Evolutionary conservation across 2,329 filamentous ascomycete genomes (phyloP).

Genomic region (Venturia oleaginea): DNA sequence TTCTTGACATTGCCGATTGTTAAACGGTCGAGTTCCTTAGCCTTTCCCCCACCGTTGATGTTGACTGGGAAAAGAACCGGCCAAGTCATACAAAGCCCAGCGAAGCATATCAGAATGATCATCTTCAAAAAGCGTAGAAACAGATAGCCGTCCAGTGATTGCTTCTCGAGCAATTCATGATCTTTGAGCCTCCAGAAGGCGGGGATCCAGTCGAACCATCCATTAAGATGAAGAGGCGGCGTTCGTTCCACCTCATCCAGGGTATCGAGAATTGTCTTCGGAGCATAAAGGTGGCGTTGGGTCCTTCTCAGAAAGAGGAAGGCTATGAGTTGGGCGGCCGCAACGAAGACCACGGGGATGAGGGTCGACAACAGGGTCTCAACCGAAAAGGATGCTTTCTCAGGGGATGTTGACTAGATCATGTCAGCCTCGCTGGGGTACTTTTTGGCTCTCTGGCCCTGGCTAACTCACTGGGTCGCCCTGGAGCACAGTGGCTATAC

Average conservation of each 20-base stretch:
- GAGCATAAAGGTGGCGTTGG: conserved; percentile 46
- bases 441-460: background rate
- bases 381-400: conserved; percentile 22
- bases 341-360: conserved; percentile 42
- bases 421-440: background rate
- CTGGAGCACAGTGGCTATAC: background rate
- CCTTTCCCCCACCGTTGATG: conserved; percentile 61
- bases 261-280: conserved; percentile 31
- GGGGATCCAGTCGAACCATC: conserved; percentile 33
- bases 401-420: background rate
- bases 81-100: conserved; percentile 77
- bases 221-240: conserved; percentile 20
- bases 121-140: conserved; percentile 84
- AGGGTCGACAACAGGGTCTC: conserved; percentile 42
- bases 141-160: conserved; percentile 85
- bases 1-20: conserved; percentile 67
- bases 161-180: conserved; percentile 76
- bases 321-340: conserved; percentile 40
- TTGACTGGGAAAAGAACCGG: conserved; percentile 86
- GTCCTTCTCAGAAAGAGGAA: conserved; percentile 44
- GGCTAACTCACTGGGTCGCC: background rate
- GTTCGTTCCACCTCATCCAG: conserved; percentile 7
- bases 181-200: conserved; percentile 53
- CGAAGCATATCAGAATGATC: conserved; percentile 66
- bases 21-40: conserved; percentile 64